Evolutionary conservation across 352 stramenopile species (phyloP).

Genomic region (Nothophytophthora sp.): DNA sequence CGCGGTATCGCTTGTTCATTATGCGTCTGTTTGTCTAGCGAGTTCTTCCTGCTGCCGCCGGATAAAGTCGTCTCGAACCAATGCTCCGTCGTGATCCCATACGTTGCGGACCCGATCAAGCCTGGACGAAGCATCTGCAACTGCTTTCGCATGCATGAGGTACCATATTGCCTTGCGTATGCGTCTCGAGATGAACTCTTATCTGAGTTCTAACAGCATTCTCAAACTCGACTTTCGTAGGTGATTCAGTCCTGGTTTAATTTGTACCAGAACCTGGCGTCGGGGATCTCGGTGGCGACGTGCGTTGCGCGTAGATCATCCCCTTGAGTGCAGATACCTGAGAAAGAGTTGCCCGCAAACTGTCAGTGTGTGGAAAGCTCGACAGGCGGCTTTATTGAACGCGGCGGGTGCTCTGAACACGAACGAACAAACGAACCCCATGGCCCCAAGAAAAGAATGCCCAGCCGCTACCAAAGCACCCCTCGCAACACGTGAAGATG

Average conservation of each 20-base stretch:
- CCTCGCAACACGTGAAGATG: slow-evolving; percentile 15
- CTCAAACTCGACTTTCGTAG: slow-evolving; percentile 7
- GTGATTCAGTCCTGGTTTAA: slow-evolving; percentile 48
- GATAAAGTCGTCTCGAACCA: slow-evolving; percentile 42
- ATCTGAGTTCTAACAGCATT: background rate
- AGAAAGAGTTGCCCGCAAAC: slow-evolving; percentile 2
- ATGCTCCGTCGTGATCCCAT: slow-evolving; percentile 50
- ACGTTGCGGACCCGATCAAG: slow-evolving; percentile 78
- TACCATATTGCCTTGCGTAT: slow-evolving; percentile 11
- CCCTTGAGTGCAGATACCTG: slow-evolving; percentile 13
- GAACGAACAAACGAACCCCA: slow-evolving; percentile 1
- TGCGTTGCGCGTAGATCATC: slow-evolving; percentile 17
- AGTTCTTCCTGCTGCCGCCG: slow-evolving; percentile 66
- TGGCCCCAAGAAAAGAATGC: slow-evolving; percentile 2
- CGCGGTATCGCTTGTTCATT: background rate
- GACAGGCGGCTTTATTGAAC: too few relatives aligned
- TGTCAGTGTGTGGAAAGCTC: slow-evolving; percentile 2
- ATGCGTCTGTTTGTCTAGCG: slow-evolving; percentile 25
- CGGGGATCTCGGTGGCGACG: slow-evolving; percentile 24
- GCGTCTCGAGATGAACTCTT: background rate
- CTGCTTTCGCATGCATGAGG: slow-evolving; percentile 83
- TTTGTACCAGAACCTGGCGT: slow-evolving; percentile 40
- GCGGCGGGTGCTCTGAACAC: slow-evolving; percentile 1
- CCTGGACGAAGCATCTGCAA: slow-evolving; percentile 71
- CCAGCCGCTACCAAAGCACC: background rate